Percentiles rank a stretch among this genome's conserved stretches.
Evolutionary conservation across 1,139 yeast genomes (phyloP).

Genomic region (Citeromyces hawaiiensis): DNA sequence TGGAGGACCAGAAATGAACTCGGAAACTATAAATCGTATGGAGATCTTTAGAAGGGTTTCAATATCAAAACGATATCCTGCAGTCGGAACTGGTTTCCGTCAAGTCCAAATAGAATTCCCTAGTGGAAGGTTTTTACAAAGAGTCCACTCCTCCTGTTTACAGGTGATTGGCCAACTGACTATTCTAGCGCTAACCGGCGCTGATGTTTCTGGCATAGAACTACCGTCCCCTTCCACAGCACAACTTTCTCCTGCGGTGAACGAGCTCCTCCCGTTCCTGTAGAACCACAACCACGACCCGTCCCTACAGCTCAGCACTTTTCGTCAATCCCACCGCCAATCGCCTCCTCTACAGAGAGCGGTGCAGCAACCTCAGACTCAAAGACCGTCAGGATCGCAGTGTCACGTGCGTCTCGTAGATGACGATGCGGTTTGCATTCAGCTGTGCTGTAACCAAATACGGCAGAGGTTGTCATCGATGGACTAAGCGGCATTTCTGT

Average conservation of each 20-base stretch:
- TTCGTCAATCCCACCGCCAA: too few relatives aligned
- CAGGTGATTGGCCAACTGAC: slow-evolving; percentile 36
- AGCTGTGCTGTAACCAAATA: slow-evolving; percentile 66
- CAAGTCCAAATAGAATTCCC: slow-evolving; percentile 47
- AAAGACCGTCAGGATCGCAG: slow-evolving; percentile 17
- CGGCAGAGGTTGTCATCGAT: slow-evolving; percentile 84
- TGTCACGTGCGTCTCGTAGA: slow-evolving; percentile 74
- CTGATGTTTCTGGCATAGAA: slow-evolving; percentile 53
- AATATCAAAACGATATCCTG: slow-evolving; percentile 26
- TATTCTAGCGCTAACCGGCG: slow-evolving; percentile 42
- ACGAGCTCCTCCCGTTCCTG: too few relatives aligned
- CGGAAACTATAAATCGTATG: slow-evolving; percentile 11
- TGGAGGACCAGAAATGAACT: slow-evolving; percentile 9
- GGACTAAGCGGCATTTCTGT: slow-evolving; percentile 82
- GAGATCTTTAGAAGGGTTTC: slow-evolving; percentile 28
- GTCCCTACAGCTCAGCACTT: too few relatives aligned
- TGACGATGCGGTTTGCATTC: slow-evolving; percentile 78
- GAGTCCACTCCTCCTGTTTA: slow-evolving; percentile 41
- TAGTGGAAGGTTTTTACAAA: slow-evolving; percentile 43
- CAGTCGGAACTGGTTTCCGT: slow-evolving; percentile 29
- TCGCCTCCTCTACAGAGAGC: too few relatives aligned
- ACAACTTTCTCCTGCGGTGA: slow-evolving; percentile 1
- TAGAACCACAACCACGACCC: too few relatives aligned
- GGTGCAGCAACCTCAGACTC: background rate
- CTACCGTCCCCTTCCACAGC: slow-evolving; percentile 27